phyloP scores from a whole-genome alignment of 305 asterid species.

The Petunia hybrid region DNA sequence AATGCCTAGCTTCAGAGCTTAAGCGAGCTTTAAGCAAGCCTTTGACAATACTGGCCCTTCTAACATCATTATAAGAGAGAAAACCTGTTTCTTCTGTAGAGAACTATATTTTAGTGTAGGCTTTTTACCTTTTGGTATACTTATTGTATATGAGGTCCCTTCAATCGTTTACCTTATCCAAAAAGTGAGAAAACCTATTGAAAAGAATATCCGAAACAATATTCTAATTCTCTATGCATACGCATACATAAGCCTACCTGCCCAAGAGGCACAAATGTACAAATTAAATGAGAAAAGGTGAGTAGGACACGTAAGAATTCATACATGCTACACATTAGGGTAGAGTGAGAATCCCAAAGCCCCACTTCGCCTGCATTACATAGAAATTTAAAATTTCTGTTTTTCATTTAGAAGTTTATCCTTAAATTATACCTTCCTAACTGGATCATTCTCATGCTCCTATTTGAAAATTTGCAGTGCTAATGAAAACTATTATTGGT shows the following conservation, averaged over 20 bases:
- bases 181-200: not conserved
- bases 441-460: slow-evolving; percentile 4
- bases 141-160: too few relatives aligned
- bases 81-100: not conserved
- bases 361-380: slow-evolving; percentile 22
- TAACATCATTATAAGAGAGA: not conserved
- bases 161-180: too few relatives aligned
- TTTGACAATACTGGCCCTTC: not conserved
- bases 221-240: slow-evolving; percentile 3
- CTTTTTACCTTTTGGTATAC: too few relatives aligned
- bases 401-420: not conserved
- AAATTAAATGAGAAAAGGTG: not conserved
- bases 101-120: too few relatives aligned
- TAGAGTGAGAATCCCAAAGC: not conserved
- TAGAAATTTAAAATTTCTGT: not conserved
- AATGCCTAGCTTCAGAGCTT: too few relatives aligned
- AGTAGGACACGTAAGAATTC: not conserved
- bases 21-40: too few relatives aligned
- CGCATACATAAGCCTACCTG: not conserved
- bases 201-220: not conserved
- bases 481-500: not conserved
- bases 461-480: not conserved
- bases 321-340: slow-evolving; percentile 12
- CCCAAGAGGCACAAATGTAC: slow-evolving; percentile 5
- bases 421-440: not conserved